Percentiles rank a stretch among this genome's conserved stretches.
phyloP scores from a whole-genome alignment of 257 asterid species.

The Haberlea rhodopensis region DNA sequence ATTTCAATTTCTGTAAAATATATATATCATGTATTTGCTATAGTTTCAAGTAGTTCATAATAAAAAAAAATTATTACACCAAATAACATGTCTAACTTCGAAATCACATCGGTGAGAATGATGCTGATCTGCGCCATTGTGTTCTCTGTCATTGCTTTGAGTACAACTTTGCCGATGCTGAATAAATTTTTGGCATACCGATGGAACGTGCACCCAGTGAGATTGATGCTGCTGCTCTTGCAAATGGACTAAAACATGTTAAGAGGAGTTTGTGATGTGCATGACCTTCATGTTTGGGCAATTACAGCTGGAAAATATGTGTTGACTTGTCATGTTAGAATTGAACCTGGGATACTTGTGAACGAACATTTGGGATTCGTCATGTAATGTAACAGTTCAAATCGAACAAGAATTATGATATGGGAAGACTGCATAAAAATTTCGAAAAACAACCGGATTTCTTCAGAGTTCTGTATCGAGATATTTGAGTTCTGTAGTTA shows the following conservation, averaged over 20 bases:
- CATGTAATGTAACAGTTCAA: slow-evolving; percentile 74
- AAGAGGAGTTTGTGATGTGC: slow-evolving; percentile 56
- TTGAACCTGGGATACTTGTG: slow-evolving; percentile 47
- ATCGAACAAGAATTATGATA: slow-evolving; percentile 45
- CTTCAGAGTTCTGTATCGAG: not conserved
- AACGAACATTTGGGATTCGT: slow-evolving; percentile 41
- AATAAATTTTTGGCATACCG: slow-evolving; percentile 45
- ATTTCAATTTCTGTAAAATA: no score
- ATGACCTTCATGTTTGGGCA: slow-evolving; percentile 83
- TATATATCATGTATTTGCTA: no score
- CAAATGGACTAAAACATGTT: slow-evolving; percentile 47
- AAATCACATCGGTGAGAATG: no score
- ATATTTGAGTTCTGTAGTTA: not conserved
- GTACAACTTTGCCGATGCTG: slow-evolving; percentile 58
- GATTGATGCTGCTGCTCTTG: slow-evolving; percentile 43
- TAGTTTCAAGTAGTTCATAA: no score
- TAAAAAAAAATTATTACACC: no score
- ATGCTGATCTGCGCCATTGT: slow-evolving; percentile 57
- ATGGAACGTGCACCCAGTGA: slow-evolving; percentile 75
- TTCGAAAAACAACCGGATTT: not conserved
- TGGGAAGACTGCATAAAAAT: not conserved
- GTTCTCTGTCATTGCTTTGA: slow-evolving; percentile 52
- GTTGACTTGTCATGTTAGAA: slow-evolving; percentile 59
- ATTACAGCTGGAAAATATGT: slow-evolving; percentile 58
- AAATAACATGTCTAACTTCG: no score